phyloP scores from a whole-genome alignment of 2,329 filamentous ascomycete species.

The Cytospora chrysosperma region DNA sequence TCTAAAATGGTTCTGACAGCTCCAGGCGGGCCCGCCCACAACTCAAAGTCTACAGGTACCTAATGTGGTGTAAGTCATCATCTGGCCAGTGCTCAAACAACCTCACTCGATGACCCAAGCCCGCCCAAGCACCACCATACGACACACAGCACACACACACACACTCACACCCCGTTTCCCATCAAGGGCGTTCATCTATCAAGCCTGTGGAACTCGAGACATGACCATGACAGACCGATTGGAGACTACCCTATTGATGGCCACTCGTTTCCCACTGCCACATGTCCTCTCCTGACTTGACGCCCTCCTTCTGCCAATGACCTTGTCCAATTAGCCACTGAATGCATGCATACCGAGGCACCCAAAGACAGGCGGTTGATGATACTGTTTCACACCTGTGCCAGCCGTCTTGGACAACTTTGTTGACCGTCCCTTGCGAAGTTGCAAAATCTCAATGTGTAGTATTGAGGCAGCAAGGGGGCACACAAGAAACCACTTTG shows the following conservation, averaged over 20 bases:
- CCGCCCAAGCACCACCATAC: neutral
- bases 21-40: too few species aligned
- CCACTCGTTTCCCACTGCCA: slow-evolving; percentile 2
- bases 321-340: neutral
- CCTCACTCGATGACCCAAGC: too few species aligned
- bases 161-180: neutral
- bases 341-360: neutral
- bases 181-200: slow-evolving; percentile 7
- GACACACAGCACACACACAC: neutral
- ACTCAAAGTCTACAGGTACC: too few species aligned
- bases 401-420: neutral
- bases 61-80: too few species aligned
- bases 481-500: too few species aligned
- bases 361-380: neutral
- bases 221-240: slow-evolving; percentile 1
- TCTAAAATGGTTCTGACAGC: too few species aligned
- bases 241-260: slow-evolving; percentile 2
- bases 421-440: neutral
- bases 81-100: neutral
- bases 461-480: too few species aligned
- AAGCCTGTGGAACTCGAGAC: slow-evolving; percentile 13
- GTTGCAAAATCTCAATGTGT: too few species aligned
- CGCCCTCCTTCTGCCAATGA: neutral
- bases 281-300: neutral
- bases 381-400: slow-evolving; percentile 14